Conservation (phyloP, 2,329 filamentous ascomycete species). For the Penicillium sp. region DNA sequence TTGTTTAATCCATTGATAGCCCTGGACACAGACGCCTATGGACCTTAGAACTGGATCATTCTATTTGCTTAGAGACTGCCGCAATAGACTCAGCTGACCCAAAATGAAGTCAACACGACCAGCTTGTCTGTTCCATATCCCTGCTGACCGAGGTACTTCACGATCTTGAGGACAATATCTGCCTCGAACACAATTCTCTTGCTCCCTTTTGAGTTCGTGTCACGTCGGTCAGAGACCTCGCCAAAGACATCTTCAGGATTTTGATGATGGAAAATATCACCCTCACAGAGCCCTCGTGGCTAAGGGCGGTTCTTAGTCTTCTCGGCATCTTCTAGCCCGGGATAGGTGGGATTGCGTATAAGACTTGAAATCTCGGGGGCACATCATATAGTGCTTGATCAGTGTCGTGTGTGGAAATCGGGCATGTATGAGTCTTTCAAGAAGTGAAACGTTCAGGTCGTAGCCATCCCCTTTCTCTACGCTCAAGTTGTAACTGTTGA, state of each 20-base stretch:
- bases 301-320: conserved; percentile 50
- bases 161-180: conserved; percentile 61
- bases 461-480: conserved; percentile 65
- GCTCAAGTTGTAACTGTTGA: conserved; percentile 58
- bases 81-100: conserved; percentile 62
- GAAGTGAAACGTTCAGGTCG: conserved; percentile 65
- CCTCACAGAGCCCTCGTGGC: conserved; percentile 57
- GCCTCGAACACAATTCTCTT: conserved; percentile 66
- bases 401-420: conserved; percentile 56
- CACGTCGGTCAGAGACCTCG: conserved; percentile 49
- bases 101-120: conserved; percentile 69
- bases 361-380: conserved; percentile 63
- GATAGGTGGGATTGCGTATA: conserved; percentile 60
- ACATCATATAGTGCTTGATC: conserved; percentile 64
- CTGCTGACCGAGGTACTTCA: conserved; percentile 67
- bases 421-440: conserved; percentile 66
- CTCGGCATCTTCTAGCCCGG: conserved; percentile 55
- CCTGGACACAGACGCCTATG: conserved; percentile 56
- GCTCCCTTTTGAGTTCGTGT: conserved; percentile 50
- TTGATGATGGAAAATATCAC: conserved; percentile 67
- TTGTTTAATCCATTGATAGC: conserved; percentile 63
- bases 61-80: conserved; percentile 51
- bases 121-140: conserved; percentile 64
- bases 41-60: conserved; percentile 59
- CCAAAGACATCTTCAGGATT: conserved; percentile 50